These are phyloP conservation scores for Suillus occidentalis DNA, from an alignment of 768 basidiomycete genomes.

Conservation along the genomic window DNA sequence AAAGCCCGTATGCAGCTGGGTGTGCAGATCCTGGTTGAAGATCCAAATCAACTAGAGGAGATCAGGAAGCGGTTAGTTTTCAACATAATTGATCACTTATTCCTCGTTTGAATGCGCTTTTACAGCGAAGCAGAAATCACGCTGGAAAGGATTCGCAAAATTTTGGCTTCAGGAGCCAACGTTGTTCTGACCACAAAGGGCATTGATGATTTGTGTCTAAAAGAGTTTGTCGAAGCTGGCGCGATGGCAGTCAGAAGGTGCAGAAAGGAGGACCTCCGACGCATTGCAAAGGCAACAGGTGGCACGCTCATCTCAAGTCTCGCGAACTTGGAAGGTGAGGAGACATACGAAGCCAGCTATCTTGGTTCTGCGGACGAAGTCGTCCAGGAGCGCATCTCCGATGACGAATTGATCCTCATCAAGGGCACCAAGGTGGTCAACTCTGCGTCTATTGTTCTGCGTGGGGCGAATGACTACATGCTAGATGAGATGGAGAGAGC, in stretches of 20 bases:
- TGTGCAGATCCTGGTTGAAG: slow-evolving; percentile 94
- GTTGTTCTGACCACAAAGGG: slow-evolving; percentile 98
- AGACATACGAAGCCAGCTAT: slow-evolving; percentile 90
- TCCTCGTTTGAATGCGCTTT: not conserved
- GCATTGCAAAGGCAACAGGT: slow-evolving; percentile 96
- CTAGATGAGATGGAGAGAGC: slow-evolving; percentile 99
- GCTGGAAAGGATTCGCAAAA: slow-evolving; percentile 92
- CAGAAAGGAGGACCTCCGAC: slow-evolving; percentile 94
- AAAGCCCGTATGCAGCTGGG: slow-evolving; percentile 98
- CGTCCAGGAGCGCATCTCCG: slow-evolving; percentile 94
- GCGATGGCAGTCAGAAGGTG: slow-evolving; percentile 98
- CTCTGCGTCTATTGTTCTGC: slow-evolving; percentile 88
- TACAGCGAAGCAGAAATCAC: slow-evolving; percentile 92
- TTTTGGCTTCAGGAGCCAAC: slow-evolving; percentile 93
- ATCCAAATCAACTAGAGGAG: slow-evolving; percentile 94
- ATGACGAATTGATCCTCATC: slow-evolving; percentile 95
- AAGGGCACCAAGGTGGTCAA: slow-evolving; percentile 98
- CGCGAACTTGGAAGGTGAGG: slow-evolving; percentile 96
- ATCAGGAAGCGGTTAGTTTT: slow-evolving; percentile 81
- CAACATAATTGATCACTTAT: not conserved
- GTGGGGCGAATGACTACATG: slow-evolving; percentile 99
- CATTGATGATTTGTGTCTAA: slow-evolving; percentile 96
- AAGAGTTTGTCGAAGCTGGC: slow-evolving; percentile 98
- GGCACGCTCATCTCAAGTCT: slow-evolving; percentile 90
- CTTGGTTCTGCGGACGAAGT: slow-evolving; percentile 96